Base-by-base conservation (phyloP, 2,329 filamentous ascomycete species). In the Paecilomyces niveus region DNA sequence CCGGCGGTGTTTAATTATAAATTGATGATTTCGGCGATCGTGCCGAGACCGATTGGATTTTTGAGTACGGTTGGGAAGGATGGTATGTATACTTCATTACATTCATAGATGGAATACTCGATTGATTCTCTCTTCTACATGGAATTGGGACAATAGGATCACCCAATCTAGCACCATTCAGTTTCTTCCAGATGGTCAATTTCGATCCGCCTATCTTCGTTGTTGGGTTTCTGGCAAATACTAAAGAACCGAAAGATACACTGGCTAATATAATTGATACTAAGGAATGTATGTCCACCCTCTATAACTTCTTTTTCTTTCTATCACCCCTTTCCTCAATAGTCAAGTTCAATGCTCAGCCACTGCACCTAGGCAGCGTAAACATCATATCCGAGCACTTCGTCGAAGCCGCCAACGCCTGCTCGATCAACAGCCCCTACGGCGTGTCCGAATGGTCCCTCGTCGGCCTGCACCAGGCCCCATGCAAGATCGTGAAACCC, bases 201-300 rank as follows among this genome's bases (percentile, higher is more conserved):
- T 89, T 94, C 71, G 92, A 97, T 70, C 92, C 92, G 3, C 92
- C 92, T 0, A 79, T 95, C 52, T 95, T 97, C 73, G 82, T 85
- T 8, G 77, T 88, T 4, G 84, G 85, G 0, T 85, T 86, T 59
- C 77, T 80, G 0, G 83, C 82, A 1, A 80, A 81, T 1, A 75
- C 81, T 56, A 78, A 81, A 21, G 74, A 77, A 3, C 85, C 88
- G 22, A 97, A 96, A 74, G 92, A 97, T 73, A 87, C 88, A 49
- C 78, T 96, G 57, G 81, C 79, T 66, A 95, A 96, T 71, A 76
- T 97, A 57, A 68, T 82, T 10, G 88, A 88, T 26, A 85, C 82
- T 0, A 77, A 81, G 29, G 90, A 96, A 76, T 92, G 89, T 74
- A 84, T 86, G 35, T 45, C 15, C 15, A 45, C 2, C 35, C n/a